Evolutionary conservation across 768 basidiomycete genomes (phyloP).

Genomic region (Candolleomyces aberdarensis): DNA sequence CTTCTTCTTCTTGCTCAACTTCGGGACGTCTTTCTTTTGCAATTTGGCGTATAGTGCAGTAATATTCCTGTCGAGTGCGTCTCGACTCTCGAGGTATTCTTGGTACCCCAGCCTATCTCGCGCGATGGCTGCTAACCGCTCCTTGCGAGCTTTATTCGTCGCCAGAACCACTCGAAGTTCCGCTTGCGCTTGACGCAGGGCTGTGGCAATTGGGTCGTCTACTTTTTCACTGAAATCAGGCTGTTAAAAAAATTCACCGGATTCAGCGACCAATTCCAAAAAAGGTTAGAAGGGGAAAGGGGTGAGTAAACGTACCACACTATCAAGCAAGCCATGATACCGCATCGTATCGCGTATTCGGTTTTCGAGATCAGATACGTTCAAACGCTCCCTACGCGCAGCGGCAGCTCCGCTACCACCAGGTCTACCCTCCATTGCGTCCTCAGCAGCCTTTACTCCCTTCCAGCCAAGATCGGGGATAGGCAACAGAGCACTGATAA

Average conservation of each 20-base stretch:
- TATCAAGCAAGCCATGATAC: slow-evolving; percentile 67
- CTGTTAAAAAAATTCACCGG: slow-evolving; percentile 31
- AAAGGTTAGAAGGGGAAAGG: neutral
- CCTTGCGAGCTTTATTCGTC: slow-evolving; percentile 81
- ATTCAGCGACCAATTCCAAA: neutral
- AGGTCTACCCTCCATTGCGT: slow-evolving; percentile 80
- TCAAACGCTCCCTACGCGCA: slow-evolving; percentile 69
- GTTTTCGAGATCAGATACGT: slow-evolving; percentile 76
- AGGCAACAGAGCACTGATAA: slow-evolving; percentile 72
- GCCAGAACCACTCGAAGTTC: slow-evolving; percentile 74
- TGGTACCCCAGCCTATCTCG: slow-evolving; percentile 87
- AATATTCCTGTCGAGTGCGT: slow-evolving; percentile 86
- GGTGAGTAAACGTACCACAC: slow-evolving; percentile 51
- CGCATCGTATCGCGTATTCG: slow-evolving; percentile 74
- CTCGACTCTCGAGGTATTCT: slow-evolving; percentile 84
- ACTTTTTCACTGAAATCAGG: slow-evolving; percentile 75
- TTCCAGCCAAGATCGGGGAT: slow-evolving; percentile 67
- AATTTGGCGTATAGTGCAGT: slow-evolving; percentile 69
- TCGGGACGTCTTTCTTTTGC: slow-evolving; percentile 77
- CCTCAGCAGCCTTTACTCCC: slow-evolving; percentile 80
- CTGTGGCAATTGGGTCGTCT: slow-evolving; percentile 92
- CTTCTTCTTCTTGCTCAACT: slow-evolving; percentile 80
- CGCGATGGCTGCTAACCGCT: slow-evolving; percentile 69
- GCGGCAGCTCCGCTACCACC: slow-evolving; percentile 79
- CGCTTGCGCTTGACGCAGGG: slow-evolving; percentile 83